Conservation (phyloP, 2,329 filamentous ascomycete genomes). For the Pseudogymnoascus sp. region DNA sequence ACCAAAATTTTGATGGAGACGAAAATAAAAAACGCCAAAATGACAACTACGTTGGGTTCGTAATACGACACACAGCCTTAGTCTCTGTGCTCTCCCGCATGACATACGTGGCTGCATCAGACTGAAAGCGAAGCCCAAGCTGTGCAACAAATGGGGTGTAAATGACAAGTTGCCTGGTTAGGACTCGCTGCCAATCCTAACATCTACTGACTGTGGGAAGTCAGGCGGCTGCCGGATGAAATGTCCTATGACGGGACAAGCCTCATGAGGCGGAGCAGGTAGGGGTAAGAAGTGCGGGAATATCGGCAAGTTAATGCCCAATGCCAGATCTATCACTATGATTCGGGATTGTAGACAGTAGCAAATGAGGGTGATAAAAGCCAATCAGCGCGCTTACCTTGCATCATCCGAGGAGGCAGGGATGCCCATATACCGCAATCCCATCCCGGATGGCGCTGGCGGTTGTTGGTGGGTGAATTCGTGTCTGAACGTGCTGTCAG, state of each 20-base stretch:
- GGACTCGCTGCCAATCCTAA: background rate
- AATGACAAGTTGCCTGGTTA: slow-evolving; percentile 6
- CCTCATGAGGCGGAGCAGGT: background rate
- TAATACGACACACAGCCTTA: slow-evolving; percentile 3
- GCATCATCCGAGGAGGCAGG: slow-evolving; percentile 29
- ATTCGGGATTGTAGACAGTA: slow-evolving; percentile 2
- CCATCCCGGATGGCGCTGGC: slow-evolving; percentile 28
- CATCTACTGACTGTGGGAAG: background rate
- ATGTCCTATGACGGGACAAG: slow-evolving; percentile 3
- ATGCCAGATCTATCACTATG: background rate
- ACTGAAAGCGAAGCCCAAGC: slow-evolving; percentile 2
- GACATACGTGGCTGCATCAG: slow-evolving; percentile 7
- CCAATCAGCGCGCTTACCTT: slow-evolving; percentile 23
- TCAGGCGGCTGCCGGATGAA: background rate
- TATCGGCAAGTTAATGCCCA: slow-evolving; percentile 6
- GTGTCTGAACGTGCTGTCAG: slow-evolving; percentile 30
- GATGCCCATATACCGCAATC: slow-evolving; percentile 29
- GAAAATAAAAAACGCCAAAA: slow-evolving; percentile 3
- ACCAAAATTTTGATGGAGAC: background rate
- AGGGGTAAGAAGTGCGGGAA: slow-evolving; percentile 1
- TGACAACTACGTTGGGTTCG: slow-evolving; percentile 9
- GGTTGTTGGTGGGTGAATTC: slow-evolving; percentile 21
- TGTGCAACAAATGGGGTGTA: background rate
- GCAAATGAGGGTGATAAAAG: slow-evolving; percentile 4
- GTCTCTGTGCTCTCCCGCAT: slow-evolving; percentile 2